A percentile compares a stretch with the other conserved stretches of the same genome.
These are phyloP conservation scores for Samsoniella hepiali DNA, from an alignment of 2,329 filamentous ascomycete species.

Conservation along the genomic window DNA sequence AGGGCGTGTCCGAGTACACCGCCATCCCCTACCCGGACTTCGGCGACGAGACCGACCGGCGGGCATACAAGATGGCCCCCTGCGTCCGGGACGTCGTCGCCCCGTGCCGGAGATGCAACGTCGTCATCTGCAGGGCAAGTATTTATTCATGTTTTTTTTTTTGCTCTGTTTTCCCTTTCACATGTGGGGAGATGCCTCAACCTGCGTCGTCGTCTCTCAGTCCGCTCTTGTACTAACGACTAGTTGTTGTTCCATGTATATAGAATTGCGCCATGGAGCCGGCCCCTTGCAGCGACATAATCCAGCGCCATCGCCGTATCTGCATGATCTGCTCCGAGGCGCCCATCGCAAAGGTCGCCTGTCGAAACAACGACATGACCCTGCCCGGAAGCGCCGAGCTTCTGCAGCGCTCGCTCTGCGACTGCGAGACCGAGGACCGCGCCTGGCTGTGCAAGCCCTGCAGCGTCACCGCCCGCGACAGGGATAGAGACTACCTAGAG, in stretches of 20 bases:
- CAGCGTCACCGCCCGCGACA: constrained; percentile 64
- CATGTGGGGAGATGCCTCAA: too few species aligned
- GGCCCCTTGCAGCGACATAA: constrained; percentile 50
- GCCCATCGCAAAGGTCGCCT: constrained; percentile 58
- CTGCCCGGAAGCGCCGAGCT: constrained; percentile 49
- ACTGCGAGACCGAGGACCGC: constrained; percentile 46
- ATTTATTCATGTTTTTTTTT: neutral
- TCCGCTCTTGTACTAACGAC: too few species aligned
- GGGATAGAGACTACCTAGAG: constrained; percentile 58
- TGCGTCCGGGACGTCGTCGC: constrained; percentile 87
- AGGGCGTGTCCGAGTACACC: too few species aligned
- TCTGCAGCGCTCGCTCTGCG: constrained; percentile 56
- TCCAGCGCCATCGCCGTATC: constrained; percentile 73
- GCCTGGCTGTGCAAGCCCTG: constrained; percentile 88
- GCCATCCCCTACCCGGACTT: too few species aligned
- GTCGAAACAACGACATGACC: constrained; percentile 42
- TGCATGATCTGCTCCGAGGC: constrained; percentile 72
- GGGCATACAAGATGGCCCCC: constrained; percentile 64
- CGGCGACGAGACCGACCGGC: too few species aligned
- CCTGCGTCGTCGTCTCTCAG: too few species aligned
- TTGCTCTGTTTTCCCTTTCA: too few species aligned
- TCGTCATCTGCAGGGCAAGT: constrained; percentile 76
- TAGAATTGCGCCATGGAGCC: constrained; percentile 91
- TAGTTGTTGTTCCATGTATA: neutral
- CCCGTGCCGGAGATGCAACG: constrained; percentile 74